Base-by-base conservation (phyloP, 179 eudicot genomes). In the Amaranthus tricolor region DNA sequence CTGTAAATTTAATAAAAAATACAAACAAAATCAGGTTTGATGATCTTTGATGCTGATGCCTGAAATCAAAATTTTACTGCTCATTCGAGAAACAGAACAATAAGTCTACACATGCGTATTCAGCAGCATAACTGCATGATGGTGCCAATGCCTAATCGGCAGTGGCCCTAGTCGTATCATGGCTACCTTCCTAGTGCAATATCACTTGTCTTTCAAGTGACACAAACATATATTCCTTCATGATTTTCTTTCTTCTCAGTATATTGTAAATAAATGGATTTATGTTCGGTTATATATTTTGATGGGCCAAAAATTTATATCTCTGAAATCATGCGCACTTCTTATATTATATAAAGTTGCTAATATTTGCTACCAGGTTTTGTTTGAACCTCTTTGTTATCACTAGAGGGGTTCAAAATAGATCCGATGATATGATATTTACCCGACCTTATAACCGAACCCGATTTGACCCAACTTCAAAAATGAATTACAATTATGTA, bases 1-100 rank as follows among this genome's bases (percentile, higher is more conserved):
- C 91, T 88, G 86, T 64, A 62, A 21, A 63, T 12, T 51, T 5
- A 60, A 17, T 7, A 67, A n/a, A 67, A 45, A 51, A 3, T 7
- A 6, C 12, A 31, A 65, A 65, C 20, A 14, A 31, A 52, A 68
- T 51, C 54, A 58, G 40, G 5, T 54, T 21, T 62, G 17, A n/a
- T 64, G 12, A 53, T 53, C 54, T 20, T 63, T 16, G 31, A 24
- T 57, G 61, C 62, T 69, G 3, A 77, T 17, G 3, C n/a, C 20
- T 59, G 8, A 63, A 17, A 65, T n/a, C 13, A 0, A 47, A 19
- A 17, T 19, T 2, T 65, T 16, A 44, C 44, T 52, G 48, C 21
- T 66, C 50, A 17, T 48, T 66, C 43, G 48, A 12, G 45, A 64
- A 45, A 64, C 2, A 31, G 40, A 31, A 31, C 40, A 31, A 15